Evolutionary conservation across 1,284 basidiomycete genomes (phyloP).

Genomic region (Fistulina hepatica): DNA sequence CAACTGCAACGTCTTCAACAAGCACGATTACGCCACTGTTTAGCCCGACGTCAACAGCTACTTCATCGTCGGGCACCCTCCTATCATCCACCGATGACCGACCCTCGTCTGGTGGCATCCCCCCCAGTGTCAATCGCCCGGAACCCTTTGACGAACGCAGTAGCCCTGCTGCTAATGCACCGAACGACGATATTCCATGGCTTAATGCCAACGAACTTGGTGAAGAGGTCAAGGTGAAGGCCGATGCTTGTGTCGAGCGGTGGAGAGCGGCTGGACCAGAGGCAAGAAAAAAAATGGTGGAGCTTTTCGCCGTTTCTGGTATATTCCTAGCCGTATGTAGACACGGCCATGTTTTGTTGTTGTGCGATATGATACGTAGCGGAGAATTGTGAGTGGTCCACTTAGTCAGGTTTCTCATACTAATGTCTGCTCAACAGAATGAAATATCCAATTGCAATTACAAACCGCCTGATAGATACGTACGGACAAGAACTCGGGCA

Average conservation of each 20-base stretch:
- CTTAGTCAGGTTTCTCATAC: conserved; percentile 17
- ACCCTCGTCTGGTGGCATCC: too few relatives aligned
- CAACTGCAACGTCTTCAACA: neutral
- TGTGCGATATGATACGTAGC: conserved; percentile 21
- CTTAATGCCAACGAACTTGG: too few relatives aligned
- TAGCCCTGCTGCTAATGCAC: neutral
- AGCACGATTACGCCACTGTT: neutral
- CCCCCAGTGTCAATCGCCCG: too few relatives aligned
- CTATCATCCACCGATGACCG: too few relatives aligned
- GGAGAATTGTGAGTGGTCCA: conserved; percentile 18
- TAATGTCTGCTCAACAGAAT: conserved; percentile 23
- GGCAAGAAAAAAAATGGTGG: conserved; percentile 22
- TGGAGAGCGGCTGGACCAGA: conserved; percentile 26
- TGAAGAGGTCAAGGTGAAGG: too few relatives aligned
- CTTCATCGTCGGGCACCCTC: too few relatives aligned
- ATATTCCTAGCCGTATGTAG: conserved; percentile 23
- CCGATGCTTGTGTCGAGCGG: conserved; percentile 20
- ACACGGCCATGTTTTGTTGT: conserved; percentile 17
- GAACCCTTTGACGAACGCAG: neutral
- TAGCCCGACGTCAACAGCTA: neutral
- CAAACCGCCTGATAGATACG: conserved; percentile 16
- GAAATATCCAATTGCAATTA: conserved; percentile 25
- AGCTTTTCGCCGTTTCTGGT: conserved; percentile 24
- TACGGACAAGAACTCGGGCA: conserved; percentile 12
- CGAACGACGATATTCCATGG: conserved; percentile 10